A percentile compares a stretch with the other conserved stretches of the same genome.
Evolutionary conservation across 306 rosid species (phyloP).

Genomic region (Chamaecrista fasciculata): DNA sequence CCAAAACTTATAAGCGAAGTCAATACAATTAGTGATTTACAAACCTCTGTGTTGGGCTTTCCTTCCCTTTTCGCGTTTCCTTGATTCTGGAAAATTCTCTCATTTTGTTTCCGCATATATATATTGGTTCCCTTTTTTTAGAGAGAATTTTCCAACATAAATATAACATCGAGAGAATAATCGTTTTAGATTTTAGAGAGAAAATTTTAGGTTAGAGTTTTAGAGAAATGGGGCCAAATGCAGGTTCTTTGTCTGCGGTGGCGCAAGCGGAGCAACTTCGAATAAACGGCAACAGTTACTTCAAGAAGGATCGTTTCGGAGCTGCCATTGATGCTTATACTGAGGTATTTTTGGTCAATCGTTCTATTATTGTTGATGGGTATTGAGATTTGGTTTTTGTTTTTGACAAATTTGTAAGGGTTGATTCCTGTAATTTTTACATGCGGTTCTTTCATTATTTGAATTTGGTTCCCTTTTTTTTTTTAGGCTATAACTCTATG

Average conservation of each 20-base stretch:
- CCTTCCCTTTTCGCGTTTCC: background rate
- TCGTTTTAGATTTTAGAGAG: no score
- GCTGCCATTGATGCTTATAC: conserved; percentile 98
- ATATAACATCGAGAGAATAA: no score
- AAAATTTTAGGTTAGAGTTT: conserved; percentile 3
- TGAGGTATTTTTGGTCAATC: conserved; percentile 41
- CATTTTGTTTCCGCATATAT: background rate
- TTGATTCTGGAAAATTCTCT: background rate
- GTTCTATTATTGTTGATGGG: background rate
- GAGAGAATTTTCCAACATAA: no score
- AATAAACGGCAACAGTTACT: conserved; percentile 70
- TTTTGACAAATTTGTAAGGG: background rate
- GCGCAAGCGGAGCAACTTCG: conserved; percentile 65
- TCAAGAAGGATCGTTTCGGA: conserved; percentile 68
- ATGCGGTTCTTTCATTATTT: background rate
- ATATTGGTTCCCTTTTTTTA: no score
- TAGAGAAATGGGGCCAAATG: conserved; percentile 48
- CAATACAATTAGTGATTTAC: background rate
- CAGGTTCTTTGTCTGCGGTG: conserved; percentile 31
- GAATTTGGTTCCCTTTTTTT: background rate
- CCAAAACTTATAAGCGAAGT: background rate
- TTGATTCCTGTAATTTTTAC: background rate
- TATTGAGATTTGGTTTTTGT: background rate
- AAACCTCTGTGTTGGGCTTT: background rate
- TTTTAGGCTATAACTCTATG: conserved; percentile 53